phyloP scores from a whole-genome alignment of 2,329 filamentous ascomycete species.

The Cyclaneusma minus region DNA sequence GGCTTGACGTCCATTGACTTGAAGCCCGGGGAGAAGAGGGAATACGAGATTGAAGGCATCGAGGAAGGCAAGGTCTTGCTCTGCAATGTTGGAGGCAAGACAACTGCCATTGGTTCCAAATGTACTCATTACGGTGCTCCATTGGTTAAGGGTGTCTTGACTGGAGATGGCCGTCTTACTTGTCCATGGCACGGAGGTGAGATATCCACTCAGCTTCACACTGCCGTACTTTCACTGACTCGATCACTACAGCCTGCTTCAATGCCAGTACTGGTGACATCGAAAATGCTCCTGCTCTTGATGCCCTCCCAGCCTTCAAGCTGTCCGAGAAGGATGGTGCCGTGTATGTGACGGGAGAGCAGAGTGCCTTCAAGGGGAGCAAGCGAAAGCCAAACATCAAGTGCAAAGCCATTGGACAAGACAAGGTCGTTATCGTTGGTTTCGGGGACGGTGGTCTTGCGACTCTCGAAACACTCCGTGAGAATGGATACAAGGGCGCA shows the following conservation, averaged over 20 bases:
- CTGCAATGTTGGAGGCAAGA: conserved; percentile 58
- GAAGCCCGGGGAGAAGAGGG: conserved; percentile 67
- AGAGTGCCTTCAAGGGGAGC: conserved; percentile 61
- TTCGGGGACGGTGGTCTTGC: conserved; percentile 77
- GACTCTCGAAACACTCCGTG: conserved; percentile 66
- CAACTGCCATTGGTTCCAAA: conserved; percentile 68
- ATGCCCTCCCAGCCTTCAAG: conserved; percentile 72
- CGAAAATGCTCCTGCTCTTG: conserved; percentile 83
- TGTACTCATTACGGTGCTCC: conserved; percentile 92
- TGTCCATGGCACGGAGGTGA: conserved; percentile 94
- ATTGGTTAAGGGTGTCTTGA: conserved; percentile 70
- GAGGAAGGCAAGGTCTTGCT: conserved; percentile 76
- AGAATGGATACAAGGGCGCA: conserved; percentile 61
- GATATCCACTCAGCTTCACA: conserved; percentile 10
- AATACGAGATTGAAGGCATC: conserved; percentile 82
- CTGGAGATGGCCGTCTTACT: conserved; percentile 66
- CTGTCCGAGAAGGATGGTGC: conserved; percentile 66
- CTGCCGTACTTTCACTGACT: conserved; percentile 7
- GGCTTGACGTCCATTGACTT: conserved; percentile 60
- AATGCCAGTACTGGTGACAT: conserved; percentile 80
- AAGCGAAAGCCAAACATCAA: conserved; percentile 60
- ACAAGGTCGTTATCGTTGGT: conserved; percentile 73
- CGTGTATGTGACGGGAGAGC: conserved; percentile 72
- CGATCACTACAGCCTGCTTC: conserved; percentile 83
- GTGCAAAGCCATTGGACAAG: conserved; percentile 37